Evolutionary conservation across 768 basidiomycete species (phyloP).

Genomic region (Plicaturopsis crispa): DNA sequence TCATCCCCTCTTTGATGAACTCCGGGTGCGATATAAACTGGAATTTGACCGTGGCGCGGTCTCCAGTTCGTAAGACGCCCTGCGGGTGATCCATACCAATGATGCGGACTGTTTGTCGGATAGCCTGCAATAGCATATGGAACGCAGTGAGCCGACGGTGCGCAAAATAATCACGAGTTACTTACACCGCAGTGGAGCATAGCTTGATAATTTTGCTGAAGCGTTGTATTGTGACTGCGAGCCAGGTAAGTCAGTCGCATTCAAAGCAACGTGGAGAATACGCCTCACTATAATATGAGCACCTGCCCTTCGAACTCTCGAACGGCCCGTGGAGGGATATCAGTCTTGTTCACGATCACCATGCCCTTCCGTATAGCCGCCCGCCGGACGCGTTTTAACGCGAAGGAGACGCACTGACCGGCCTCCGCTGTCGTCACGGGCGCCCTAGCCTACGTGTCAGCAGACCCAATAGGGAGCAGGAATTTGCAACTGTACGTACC

Average conservation of each 20-base stretch:
- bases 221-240: constrained; percentile 79
- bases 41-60: constrained; percentile 89
- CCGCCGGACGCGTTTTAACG: constrained; percentile 81
- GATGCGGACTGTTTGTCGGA: constrained; percentile 89
- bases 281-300: constrained; percentile 80
- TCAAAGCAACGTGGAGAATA: background rate
- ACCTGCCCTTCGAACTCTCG: constrained; percentile 90
- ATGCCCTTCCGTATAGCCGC: constrained; percentile 87
- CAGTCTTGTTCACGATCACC: constrained; percentile 81
- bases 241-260: constrained; percentile 3
- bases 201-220: constrained; percentile 91
- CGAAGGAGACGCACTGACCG: constrained; percentile 91
- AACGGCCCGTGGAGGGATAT: constrained; percentile 75
- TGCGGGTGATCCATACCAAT: constrained; percentile 88
- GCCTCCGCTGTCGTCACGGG: constrained; percentile 83
- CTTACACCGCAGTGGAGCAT: constrained; percentile 90
- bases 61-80: constrained; percentile 86
- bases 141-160: constrained; percentile 2
- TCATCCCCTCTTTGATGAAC: constrained; percentile 90
- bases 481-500: constrained; percentile 32
- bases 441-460: constrained; percentile 40
- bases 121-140: constrained; percentile 42
- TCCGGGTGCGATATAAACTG: constrained; percentile 92
- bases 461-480: background rate
- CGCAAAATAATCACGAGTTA: constrained; percentile 3